A percentile compares a stretch with the other conserved stretches of the same genome.
phyloP scores from a whole-genome alignment of 192 early-diverging fungal genomes.

The Coemansia furcata region DNA sequence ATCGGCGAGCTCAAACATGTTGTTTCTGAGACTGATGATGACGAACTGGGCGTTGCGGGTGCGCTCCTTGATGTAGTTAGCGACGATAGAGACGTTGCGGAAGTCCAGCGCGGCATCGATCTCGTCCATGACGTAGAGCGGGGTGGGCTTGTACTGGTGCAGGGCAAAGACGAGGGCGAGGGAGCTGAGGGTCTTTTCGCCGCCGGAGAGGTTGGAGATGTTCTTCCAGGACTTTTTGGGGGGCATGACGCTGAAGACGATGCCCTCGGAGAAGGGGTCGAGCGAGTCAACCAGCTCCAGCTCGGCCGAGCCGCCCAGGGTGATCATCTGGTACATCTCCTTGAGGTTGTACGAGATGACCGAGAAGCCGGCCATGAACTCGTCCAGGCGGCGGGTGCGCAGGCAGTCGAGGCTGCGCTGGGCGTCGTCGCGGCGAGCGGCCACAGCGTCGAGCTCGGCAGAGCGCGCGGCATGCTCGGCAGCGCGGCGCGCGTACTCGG shows the following conservation, averaged over 20 bases:
- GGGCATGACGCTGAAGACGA: conserved; percentile 98
- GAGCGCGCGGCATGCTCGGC: conserved; percentile 69
- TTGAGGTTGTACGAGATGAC: conserved; percentile 92
- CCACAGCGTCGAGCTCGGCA: conserved; percentile 73
- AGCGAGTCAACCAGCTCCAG: conserved; percentile 92
- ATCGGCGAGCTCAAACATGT: conserved; percentile 99
- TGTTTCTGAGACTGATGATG: conserved; percentile 96
- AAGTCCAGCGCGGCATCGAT: conserved; percentile 99
- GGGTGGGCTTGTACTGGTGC: conserved; percentile 99
- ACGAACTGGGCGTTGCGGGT: conserved; percentile 98
- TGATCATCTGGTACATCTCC: conserved; percentile 99
- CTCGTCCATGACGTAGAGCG: conserved; percentile 99
- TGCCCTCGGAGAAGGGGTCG: conserved; percentile 98
- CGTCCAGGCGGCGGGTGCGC: conserved; percentile 73
- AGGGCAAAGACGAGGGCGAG: conserved; percentile 97
- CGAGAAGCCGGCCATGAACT: conserved; percentile 96
- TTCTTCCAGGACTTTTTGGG: conserved; percentile 99
- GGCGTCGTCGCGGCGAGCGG: conserved; percentile 67
- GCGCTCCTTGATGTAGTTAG: conserved; percentile 97
- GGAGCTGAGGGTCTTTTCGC: conserved; percentile 99
- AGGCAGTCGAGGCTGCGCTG: conserved; percentile 75
- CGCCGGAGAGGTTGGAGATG: conserved; percentile 97
- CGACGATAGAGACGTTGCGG: conserved; percentile 98
- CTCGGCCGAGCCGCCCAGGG: conserved; percentile 96
- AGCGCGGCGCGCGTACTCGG: conserved; percentile 81